Evolutionary conservation across 2,329 filamentous ascomycete species (phyloP), one percentile per base, ranked within the genome.

Genomic region (Phaeoacremonium minimum): DNA sequence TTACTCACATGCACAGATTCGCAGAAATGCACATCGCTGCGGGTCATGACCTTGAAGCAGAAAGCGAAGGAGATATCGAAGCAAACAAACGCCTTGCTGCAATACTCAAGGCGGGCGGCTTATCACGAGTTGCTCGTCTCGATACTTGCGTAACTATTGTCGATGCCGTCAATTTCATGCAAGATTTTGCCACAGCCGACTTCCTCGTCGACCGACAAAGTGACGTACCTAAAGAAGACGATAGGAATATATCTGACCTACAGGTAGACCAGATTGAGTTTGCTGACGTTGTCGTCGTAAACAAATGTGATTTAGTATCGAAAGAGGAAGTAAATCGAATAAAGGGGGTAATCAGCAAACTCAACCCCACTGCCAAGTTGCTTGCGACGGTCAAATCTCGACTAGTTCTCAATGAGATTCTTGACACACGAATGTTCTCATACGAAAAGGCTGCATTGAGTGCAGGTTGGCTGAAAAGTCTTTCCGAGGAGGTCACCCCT

Each of bases 181-280:
- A 81, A 34, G 83, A 86, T 52, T 87, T 88, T 51, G 75, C 83
- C 47, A 87, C 84, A 0, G 68, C 71, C 2, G 80, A 87, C 39
- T 71, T 87, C 12, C 59, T 87, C 0, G 81, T 80, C 1, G 72
- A 78, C 15, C 71, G 83, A 3, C 77, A 67, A 11, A 69, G 80
- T 5, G 78, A 83, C 18, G 75, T 82, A 2, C 66, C 75, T 5
- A 55, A 75, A 0, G 83, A 87, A 45, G 84, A 88, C 41, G 82
- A 88, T 46, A 66, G 83, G 1, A 87, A 81, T 0, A 83, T 88
- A 3, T 85, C 82, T 1, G 83, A 87, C 46, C 67, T 88, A 0
- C 84, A 87, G 71, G 81, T 85, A 0, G 83, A 87, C 46, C 83
- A 87, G 49, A 84, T 87, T 41, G 84, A 88, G 56, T 88, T 88